Percentiles rank a stretch among this genome's conserved stretches.
phyloP scores from a whole-genome alignment of 1,139 yeast genomes.

The Lodderomyces orthopsilosis region DNA sequence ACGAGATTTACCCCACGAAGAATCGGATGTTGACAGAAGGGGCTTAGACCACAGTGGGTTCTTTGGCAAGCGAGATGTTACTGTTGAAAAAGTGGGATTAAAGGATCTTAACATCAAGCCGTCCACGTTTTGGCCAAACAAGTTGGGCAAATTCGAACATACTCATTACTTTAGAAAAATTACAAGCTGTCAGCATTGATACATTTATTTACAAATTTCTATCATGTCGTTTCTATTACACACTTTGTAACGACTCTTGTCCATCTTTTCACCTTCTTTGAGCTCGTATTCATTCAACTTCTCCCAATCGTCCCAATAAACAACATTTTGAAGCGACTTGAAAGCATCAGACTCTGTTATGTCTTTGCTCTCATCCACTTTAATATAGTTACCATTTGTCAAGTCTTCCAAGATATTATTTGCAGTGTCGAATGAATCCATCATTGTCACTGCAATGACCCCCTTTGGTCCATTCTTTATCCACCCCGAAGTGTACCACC shows the following conservation, averaged over 20 bases:
- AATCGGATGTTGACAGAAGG: conserved; percentile 29
- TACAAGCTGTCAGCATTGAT: conserved; percentile 27
- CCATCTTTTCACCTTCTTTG: conserved; percentile 41
- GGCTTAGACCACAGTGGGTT: conserved; percentile 13
- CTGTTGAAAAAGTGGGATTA: background rate
- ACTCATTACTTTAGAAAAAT: conserved; percentile 32
- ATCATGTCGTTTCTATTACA: conserved; percentile 51
- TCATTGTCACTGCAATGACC: conserved; percentile 88
- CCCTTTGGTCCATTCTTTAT: conserved; percentile 86
- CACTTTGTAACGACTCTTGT: conserved; percentile 61
- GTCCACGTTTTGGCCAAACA: conserved; percentile 22
- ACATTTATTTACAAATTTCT: conserved; percentile 18
- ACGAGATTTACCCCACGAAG: conserved; percentile 44
- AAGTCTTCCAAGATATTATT: conserved; percentile 60
- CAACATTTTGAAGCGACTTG: conserved; percentile 19
- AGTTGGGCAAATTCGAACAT: conserved; percentile 33
- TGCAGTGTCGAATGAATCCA: conserved; percentile 77
- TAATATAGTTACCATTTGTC: conserved; percentile 29
- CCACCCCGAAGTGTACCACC: conserved; percentile 91
- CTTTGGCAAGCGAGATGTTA: conserved; percentile 7
- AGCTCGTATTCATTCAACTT: conserved; percentile 55
- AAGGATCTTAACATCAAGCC: conserved; percentile 7
- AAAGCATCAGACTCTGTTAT: conserved; percentile 19
- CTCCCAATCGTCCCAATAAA: conserved; percentile 76
- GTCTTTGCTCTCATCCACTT: conserved; percentile 11